Conservation (phyloP, 768 basidiomycete genomes). For the Dacryopinax spathularia region DNA sequence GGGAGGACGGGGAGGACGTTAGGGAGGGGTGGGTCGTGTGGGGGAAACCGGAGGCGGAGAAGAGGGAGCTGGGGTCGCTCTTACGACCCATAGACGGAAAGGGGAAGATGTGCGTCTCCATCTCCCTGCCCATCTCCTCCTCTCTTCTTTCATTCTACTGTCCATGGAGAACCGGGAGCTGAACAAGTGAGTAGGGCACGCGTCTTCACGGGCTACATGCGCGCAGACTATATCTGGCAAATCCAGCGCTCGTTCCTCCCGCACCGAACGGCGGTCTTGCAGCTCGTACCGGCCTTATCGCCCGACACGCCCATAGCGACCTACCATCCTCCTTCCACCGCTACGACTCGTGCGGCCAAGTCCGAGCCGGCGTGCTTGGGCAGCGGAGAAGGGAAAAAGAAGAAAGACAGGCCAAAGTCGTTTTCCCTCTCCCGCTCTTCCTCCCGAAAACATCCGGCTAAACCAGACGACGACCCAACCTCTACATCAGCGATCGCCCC, state of each 20-base stretch:
- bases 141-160: too few relatives aligned
- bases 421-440: not conserved
- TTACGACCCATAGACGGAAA: not conserved
- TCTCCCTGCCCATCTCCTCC: too few relatives aligned
- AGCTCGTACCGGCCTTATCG: not conserved
- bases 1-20: not conserved
- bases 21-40: not conserved
- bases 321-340: not conserved
- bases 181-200: not conserved
- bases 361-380: too few relatives aligned
- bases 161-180: not conserved
- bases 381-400: too few relatives aligned
- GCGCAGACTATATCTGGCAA: not conserved
- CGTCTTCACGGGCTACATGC: constrained; percentile 1
- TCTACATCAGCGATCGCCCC: too few relatives aligned
- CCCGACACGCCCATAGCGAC: not conserved
- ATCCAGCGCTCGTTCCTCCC: not conserved
- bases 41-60: not conserved
- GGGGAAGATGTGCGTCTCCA: not conserved
- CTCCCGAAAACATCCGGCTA: not conserved
- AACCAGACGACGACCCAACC: not conserved
- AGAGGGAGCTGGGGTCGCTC: not conserved
- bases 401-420: too few relatives aligned
- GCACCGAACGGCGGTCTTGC: not conserved
- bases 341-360: not conserved